Base-by-base conservation (phyloP, 345 rosid genomes). In the Melastoma malabathricum region DNA sequence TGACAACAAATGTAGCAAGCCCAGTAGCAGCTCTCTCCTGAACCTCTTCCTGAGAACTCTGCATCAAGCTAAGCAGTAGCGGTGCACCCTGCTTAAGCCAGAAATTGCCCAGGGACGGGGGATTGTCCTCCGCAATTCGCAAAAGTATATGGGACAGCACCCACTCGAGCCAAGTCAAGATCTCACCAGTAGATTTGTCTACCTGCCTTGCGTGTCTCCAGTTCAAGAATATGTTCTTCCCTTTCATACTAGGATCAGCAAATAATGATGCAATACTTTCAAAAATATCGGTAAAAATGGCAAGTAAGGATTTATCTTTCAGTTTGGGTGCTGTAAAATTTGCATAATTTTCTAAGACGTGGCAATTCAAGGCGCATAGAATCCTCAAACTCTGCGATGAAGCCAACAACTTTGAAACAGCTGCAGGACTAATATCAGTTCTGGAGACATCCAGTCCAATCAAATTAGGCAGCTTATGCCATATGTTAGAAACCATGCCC, bases 1-100 rank as follows among this genome's bases (percentile, higher is more conserved):
- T 73, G 46, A 86, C 88, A n/a, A 86, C 89, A 52, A 83, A 86
- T 48, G 92, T 78, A 25, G 92, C 95, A 55, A 86, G 76, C 48
- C 88, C 95, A n/a, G 88, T 83, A n/a, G 92, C 89, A 52, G 95
- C 84, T 58, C 88, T 76, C 62, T 86, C 95, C 56, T 80, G 92
- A 59, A 83, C 88, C 64, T 86, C 95, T 59, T 83, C 95, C 72
- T 83, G 92, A 29, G 75, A 61, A 61, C 89, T 80, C 65, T 78
- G 86, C 82, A 80, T 80, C 53, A 86, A 73, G 61, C 74, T 66
- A 34, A 86, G 86, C 68, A 86, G 61, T 66, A 86, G 57, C 38
- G 76, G 55, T 15, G 81, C 92, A 51, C 95, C 95, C 72, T 86
- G 92, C 61, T 78, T 86, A 58, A 86, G 75, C 95, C 92, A 86